phyloP scores from a whole-genome alignment of 805 yeast genomes.

The Wickerhamiella kurtzmanii region DNA sequence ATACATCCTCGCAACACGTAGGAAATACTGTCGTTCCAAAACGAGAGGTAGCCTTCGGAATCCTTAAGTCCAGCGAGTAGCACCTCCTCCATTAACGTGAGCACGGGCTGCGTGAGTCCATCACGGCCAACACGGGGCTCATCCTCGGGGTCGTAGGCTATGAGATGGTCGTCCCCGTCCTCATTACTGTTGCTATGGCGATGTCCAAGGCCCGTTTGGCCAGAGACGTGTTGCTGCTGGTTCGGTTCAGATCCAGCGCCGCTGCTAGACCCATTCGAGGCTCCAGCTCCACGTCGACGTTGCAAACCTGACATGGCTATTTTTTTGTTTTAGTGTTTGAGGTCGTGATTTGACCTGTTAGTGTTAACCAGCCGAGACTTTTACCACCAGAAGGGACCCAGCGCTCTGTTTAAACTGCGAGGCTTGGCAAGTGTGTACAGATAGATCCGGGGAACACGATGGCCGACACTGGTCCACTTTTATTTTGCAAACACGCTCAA shows the following conservation, averaged over 20 bases:
- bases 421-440: too few species aligned
- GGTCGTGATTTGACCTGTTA: too few species aligned
- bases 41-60: constrained; percentile 88
- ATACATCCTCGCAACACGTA: constrained; percentile 94
- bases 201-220: neutral
- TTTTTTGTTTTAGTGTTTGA: too few species aligned
- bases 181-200: neutral
- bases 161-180: constrained; percentile 18
- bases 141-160: constrained; percentile 58
- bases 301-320: constrained; percentile 18
- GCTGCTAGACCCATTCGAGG: constrained; percentile 2
- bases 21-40: constrained; percentile 96
- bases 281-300: constrained; percentile 18
- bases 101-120: constrained; percentile 43
- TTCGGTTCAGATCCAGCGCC: neutral
- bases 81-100: constrained; percentile 95
- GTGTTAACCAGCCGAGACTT: too few species aligned
- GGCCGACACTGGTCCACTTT: too few species aligned
- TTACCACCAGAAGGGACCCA: too few species aligned
- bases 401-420: too few species aligned
- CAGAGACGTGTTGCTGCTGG: neutral
- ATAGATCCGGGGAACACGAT: too few species aligned
- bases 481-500: too few species aligned
- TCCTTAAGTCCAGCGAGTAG: constrained; percentile 85
- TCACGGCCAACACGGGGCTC: constrained; percentile 28